Base-by-base conservation (phyloP, 768 basidiomycete species). In the Tricholoma matsutake region DNA sequence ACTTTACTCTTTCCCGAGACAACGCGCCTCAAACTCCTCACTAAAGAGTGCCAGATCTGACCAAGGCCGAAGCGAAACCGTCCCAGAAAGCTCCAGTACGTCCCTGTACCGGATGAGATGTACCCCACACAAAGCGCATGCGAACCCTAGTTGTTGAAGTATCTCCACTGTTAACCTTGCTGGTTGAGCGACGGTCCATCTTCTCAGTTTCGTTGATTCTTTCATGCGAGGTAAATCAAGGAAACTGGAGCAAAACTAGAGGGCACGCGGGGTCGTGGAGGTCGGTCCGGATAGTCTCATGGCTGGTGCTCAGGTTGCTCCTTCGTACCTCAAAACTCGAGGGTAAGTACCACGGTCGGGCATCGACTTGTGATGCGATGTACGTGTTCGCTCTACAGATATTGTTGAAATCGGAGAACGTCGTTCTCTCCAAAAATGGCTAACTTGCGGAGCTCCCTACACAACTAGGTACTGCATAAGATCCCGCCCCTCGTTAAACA, bases 41-140 rank as follows among this genome's bases (percentile, higher is more conserved):
- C 8, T 57, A 37, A 67, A 67, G 8, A 65, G 58, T 22, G 18
- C 39, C 31, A 54, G 51, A 57, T 67, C 66, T 34, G 60, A 60
- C 66, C 66, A 67, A 6, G 64, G 66, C 16, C 20, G 56, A 0
- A 65, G 59, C 3, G 57, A 31, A 29, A 54, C 43, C 22, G 62
- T 51, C 0, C 20, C n/a, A 13, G 61, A 63, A 10, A 68, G 58
- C 22, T 18, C 13, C 11, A 59, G 58, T 41, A 68, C 35, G 18
- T 54, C 47, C n/a, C n/a, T 57, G 34, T 3, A 68, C 4, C n/a
- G n/a, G n/a, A n/a, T n/a, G 51, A 52, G 51, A 52, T 52, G 51
- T 52, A 52, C n/a, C n/a, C 64, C 64, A 22, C 52, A 57, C 6
- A 63, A 37, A 25, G 59, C 61, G 43, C 56, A 62, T 18, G 45